Evolutionary conservation across 2,329 filamentous ascomycete genomes (phyloP).

Genomic region (Colletotrichum sp.): DNA sequence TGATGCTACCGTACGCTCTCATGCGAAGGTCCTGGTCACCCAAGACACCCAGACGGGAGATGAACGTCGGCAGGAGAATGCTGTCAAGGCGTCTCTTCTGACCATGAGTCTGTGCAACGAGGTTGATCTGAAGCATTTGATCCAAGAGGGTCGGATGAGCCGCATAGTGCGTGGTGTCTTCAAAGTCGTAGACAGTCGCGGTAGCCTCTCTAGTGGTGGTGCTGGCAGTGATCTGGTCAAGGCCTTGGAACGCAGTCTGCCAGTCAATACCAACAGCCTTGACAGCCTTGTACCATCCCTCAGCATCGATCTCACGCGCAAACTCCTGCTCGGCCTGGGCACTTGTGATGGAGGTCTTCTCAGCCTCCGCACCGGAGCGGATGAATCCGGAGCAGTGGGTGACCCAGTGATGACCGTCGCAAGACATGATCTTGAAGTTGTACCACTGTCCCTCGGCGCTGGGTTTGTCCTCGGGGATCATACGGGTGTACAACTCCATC

Average conservation of each 20-base stretch:
- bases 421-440: slow-evolving; percentile 38
- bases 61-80: slow-evolving; percentile 2
- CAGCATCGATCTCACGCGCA: not conserved
- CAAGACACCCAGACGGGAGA: not conserved
- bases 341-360: not conserved
- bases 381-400: slow-evolving; percentile 27
- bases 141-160: slow-evolving; percentile 4
- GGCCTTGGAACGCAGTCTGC: not conserved
- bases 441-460: slow-evolving; percentile 27
- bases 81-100: not conserved
- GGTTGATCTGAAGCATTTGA: slow-evolving; percentile 9
- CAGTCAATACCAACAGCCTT: slow-evolving; percentile 7
- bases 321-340: not conserved
- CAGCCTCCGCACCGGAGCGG: not conserved
- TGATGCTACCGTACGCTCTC: slow-evolving; percentile 1
- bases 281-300: slow-evolving; percentile 7
- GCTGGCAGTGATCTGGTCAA: not conserved
- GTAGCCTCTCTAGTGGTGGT: not conserved
- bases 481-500: slow-evolving; percentile 35
- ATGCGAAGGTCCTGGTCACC: not conserved
- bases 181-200: slow-evolving; percentile 6
- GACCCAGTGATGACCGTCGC: slow-evolving; percentile 29
- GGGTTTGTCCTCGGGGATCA: slow-evolving; percentile 23
- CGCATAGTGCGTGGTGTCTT: slow-evolving; percentile 3
- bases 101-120: not conserved